phyloP scores from a whole-genome alignment of 2,329 filamentous ascomycete genomes.

The Boeremia lycopersici region DNA sequence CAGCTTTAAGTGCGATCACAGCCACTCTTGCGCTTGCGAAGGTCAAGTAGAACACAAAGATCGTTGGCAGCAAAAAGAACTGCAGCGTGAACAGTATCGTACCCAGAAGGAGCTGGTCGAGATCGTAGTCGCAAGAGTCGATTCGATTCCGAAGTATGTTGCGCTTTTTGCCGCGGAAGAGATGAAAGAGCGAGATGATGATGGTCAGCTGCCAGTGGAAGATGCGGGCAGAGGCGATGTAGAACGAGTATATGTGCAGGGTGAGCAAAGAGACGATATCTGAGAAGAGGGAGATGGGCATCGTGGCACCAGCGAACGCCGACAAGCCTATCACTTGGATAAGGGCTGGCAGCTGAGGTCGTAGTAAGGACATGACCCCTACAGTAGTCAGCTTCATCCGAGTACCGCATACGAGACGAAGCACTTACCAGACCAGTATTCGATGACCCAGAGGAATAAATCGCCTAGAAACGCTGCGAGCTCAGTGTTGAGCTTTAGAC shows the following conservation, averaged over 20 bases:
- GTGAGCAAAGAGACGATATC: constrained; percentile 91
- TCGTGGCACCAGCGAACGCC: constrained; percentile 92
- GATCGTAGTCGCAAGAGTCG: constrained; percentile 97
- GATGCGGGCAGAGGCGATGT: constrained; percentile 93
- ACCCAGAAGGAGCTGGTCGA: constrained; percentile 93
- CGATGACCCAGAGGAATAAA: constrained; percentile 96
- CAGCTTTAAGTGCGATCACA: constrained; percentile 91
- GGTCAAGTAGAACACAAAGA: constrained; percentile 95
- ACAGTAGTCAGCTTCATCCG: constrained; percentile 16
- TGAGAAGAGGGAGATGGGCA: constrained; percentile 95
- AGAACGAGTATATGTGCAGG: constrained; percentile 97
- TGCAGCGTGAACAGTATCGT: constrained; percentile 96
- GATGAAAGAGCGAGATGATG: constrained; percentile 94
- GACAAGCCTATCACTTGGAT: constrained; percentile 94
- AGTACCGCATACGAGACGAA: neutral
- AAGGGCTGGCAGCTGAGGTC: constrained; percentile 80
- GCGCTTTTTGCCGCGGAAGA: constrained; percentile 97
- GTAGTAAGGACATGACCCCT: constrained; percentile 77
- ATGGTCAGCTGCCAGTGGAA: constrained; percentile 99
- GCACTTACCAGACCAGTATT: constrained; percentile 85
- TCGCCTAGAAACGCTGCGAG: constrained; percentile 93
- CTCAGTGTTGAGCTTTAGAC: constrained; percentile 93
- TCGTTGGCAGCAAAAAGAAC: constrained; percentile 92
- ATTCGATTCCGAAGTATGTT: constrained; percentile 97
- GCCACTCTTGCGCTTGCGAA: constrained; percentile 94